Base-by-base conservation (phyloP, 805 yeast genomes). In the Schwanniomyces occidentalis region DNA sequence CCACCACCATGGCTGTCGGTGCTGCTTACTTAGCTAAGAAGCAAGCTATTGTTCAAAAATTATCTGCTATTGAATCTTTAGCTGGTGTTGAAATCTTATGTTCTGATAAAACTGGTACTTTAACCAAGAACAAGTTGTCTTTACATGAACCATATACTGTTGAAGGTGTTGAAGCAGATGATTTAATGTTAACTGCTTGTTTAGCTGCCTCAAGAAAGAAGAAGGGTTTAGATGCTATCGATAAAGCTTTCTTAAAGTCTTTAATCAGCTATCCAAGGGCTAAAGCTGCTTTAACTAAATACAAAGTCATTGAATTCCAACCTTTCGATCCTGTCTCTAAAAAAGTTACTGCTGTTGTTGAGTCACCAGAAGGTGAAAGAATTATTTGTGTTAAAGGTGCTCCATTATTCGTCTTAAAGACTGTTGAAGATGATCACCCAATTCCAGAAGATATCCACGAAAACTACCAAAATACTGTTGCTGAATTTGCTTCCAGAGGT, bases 1-100 rank as follows among this genome's bases (percentile, higher is more conserved):
- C 96, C 76, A 89, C 96, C 58, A 89, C 96, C 67, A 88, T 89
- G 96, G 97, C 97, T 69, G 97, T 90, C 71, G 97, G 97, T 82
- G 97, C 96, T 68, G 96, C 96, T 63, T 87, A 89, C 84, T 76
- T 89, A 63, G 96, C 96, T 58, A 86, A 88, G 80, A 89, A 88
- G 73, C 87, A 87, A 73, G 96, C 96, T 54, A 89, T 89, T 77
- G 97, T 89, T 58, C 96, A 89, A 73, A 89, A 89, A 68, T 78
- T 89, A 61, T 85, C 95, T 67, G 96, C 96, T 52, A 89, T 89
- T 73, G 97, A 89, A 75, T 89, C 96, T 46, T 76, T 89, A 55
- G 97, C 96, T 51, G 96, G 96, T 82, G 96, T 89, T 61, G 96
- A 90, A 75, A 87, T 89, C 71, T 78, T 89, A 68, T 89, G 97